These are phyloP conservation scores for Porphyra umbilicalis DNA, from an alignment of 31 red algal genomes.

Conservation along the genomic window DNA sequence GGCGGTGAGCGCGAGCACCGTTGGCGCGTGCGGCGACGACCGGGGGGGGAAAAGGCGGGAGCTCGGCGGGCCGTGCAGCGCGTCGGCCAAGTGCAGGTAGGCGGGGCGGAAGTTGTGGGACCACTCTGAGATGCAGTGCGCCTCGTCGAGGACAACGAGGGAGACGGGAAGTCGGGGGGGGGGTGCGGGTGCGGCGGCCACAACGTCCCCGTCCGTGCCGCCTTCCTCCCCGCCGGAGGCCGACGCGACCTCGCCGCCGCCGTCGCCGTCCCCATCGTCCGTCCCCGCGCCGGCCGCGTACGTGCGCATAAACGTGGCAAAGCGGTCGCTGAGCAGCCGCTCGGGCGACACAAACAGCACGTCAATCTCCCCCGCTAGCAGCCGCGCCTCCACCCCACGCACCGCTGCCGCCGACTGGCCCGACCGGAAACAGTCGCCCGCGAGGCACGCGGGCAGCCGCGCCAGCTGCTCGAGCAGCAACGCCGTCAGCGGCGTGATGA, in stretches of 20 bases:
- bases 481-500: slow-evolving; percentile 43
- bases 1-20: slow-evolving; percentile 40
- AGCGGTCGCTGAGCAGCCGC: slow-evolving; percentile 19
- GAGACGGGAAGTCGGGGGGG: not conserved
- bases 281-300: not conserved
- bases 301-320: slow-evolving; percentile 14
- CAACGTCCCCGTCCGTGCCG: not conserved
- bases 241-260: not conserved
- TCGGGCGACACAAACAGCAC: slow-evolving; percentile 63
- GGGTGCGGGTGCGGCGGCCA: not conserved
- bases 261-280: not conserved
- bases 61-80: slow-evolving; percentile 3
- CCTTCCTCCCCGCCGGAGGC: not conserved
- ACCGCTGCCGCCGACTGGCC: slow-evolving; percentile 1
- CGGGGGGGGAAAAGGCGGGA: not conserved
- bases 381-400: not conserved
- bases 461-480: slow-evolving; percentile 44
- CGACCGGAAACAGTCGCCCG: slow-evolving; percentile 17
- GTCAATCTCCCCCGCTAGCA: slow-evolving; percentile 19
- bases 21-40: not conserved
- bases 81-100: slow-evolving; percentile 14
- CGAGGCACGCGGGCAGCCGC: slow-evolving; percentile 6
- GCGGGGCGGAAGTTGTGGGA: slow-evolving; percentile 17
- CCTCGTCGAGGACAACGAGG: slow-evolving; percentile 26
- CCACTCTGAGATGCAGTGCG: slow-evolving; percentile 26